Evolutionary conservation across 179 eudicot species (phyloP).

Genomic region (Beta lomatogona): DNA sequence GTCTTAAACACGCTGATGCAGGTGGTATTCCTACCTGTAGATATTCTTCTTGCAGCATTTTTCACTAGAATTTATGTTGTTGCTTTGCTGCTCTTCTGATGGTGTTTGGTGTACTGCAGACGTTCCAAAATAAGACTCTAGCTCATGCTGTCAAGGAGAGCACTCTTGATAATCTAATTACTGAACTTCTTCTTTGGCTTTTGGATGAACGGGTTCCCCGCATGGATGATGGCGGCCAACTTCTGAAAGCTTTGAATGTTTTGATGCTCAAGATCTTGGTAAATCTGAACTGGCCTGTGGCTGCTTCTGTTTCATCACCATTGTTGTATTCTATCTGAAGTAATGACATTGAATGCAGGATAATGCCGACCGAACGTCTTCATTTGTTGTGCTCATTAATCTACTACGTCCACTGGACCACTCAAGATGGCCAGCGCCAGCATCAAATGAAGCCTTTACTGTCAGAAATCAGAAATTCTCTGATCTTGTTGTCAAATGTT

Average conservation of each 20-base stretch:
- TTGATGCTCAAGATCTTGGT: conserved; percentile 96
- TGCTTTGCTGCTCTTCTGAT: conserved; percentile 12
- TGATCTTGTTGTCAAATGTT: conserved; percentile 94
- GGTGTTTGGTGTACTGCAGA: conserved; percentile 46
- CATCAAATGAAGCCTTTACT: conserved; percentile 67
- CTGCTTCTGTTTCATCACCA: conserved; percentile 2
- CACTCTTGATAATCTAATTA: conserved; percentile 76
- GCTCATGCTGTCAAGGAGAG: conserved; percentile 88
- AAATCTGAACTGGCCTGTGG: conserved; percentile 6
- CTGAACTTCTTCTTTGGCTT: conserved; percentile 98
- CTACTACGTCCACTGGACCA: conserved; percentile 83
- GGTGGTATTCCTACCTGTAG: conserved; percentile 36
- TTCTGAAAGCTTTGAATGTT: conserved; percentile 88
- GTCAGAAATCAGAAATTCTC: conserved; percentile 90
- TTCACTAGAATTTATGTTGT: background rate
- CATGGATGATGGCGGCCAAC: conserved; percentile 98
- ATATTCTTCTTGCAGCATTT: background rate
- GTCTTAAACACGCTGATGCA: conserved; percentile 96
- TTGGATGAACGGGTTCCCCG: conserved; percentile 95
- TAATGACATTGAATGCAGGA: conserved; percentile 52
- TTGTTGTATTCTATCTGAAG: background rate
- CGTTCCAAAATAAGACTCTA: conserved; percentile 80
- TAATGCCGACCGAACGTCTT: conserved; percentile 93
- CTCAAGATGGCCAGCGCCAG: conserved; percentile 89
- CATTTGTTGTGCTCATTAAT: conserved; percentile 90